Evolutionary conservation across 2,329 filamentous ascomycete genomes (phyloP), one percentile per base, ranked within the genome.

Genomic region (Trichoderma sp.): DNA sequence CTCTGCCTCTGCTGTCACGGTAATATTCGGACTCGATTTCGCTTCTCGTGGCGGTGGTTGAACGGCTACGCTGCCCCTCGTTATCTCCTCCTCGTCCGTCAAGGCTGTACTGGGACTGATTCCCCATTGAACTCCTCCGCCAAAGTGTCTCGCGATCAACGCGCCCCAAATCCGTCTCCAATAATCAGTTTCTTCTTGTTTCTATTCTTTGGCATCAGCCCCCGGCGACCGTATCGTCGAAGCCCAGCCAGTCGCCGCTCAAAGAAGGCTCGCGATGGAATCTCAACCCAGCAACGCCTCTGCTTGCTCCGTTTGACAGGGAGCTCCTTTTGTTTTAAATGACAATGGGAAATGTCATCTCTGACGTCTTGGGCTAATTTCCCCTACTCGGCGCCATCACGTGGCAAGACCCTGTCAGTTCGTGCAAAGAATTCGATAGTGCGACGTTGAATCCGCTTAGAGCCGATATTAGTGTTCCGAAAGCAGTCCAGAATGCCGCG

Each of bases 271-370:
- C 16, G 38, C 6, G 59, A 53, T 29, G 27, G 38, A 71, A 33
- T 24, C n/a, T 72, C 59, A 41, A 35, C 59, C 18, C 27, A 63
- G 56, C 27, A 50, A 24, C 35, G 38, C 29, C 56, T 33, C 14
- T 27, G 27, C 29, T 29, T 11, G 38, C 38, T 14, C 24, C 27
- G 18, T 50, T 50, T 18, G 29, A 50, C 59, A 64, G 41, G 33
- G 33, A 72, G 59, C 69, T 72, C 59, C 69, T 72, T 72, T 64
- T 33, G 35, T 71, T 62, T 38, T 31, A 72, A 72, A 72, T 53
- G 38, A 31, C 38, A 64, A 50, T 35, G 59, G 38, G 50, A 9
- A 53, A 63, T 53, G 59, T 45, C 59, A 29, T n/a, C 38, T 72
- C 59, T 64, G 38, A 63, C 38, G 60, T 64, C 38, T 72, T 27